Percentiles rank a stretch among this genome's conserved stretches.
Evolutionary conservation across 2,329 filamentous ascomycete genomes (phyloP).

Genomic region (Aureobasidium namibiae): DNA sequence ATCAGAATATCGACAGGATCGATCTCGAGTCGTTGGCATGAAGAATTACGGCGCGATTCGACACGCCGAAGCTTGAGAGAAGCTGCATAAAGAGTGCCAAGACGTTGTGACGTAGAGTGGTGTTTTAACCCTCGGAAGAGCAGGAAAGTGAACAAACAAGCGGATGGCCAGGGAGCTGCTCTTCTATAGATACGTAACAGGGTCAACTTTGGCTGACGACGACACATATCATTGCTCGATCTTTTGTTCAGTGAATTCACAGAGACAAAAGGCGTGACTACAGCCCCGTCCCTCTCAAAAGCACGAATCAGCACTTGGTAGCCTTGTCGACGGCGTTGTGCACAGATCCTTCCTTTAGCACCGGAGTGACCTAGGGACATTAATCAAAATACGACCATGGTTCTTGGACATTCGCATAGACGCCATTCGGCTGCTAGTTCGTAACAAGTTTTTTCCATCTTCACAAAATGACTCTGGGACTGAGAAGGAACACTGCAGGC

Average conservation of each 20-base stretch:
- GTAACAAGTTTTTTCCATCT: constrained; percentile 18
- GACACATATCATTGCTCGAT: neutral
- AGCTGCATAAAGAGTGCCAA: neutral
- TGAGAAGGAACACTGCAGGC: constrained; percentile 21
- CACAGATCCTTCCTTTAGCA: neutral
- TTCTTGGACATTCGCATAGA: constrained; percentile 40
- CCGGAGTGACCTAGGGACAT: neutral
- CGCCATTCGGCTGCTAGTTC: constrained; percentile 38
- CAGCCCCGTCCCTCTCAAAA: neutral
- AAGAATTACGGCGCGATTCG: neutral
- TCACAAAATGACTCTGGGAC: constrained; percentile 2
- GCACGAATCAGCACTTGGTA: neutral
- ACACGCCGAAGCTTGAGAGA: neutral
- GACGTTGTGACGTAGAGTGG: constrained; percentile 2
- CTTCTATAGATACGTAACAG: constrained; percentile 5
- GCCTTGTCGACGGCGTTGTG: constrained; percentile 3
- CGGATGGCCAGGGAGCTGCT: neutral
- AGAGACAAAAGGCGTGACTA: neutral
- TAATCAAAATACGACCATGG: constrained; percentile 28
- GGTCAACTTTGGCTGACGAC: constrained; percentile 1
- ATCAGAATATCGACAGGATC: no score
- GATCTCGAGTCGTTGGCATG: no score
- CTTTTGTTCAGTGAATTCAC: neutral
- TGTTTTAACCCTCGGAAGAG: neutral
- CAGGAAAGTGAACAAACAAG: constrained; percentile 7